Base-by-base conservation (phyloP, 2,329 filamentous ascomycete genomes). In the Aspergillus quadricinctus region DNA sequence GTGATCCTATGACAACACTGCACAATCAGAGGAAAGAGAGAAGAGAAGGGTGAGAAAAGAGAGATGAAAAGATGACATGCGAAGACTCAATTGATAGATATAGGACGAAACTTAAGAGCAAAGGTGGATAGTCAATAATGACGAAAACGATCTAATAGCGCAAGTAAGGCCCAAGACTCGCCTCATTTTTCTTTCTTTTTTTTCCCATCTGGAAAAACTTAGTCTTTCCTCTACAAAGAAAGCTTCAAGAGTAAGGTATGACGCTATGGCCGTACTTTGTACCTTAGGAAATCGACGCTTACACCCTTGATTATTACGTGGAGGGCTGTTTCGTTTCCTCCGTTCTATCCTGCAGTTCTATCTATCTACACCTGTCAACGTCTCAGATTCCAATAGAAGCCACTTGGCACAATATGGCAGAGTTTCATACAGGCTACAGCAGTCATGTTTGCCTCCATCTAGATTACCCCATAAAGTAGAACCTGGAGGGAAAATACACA, bases 71-170 rank as follows among this genome's bases (percentile, higher is more conserved):
- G 19, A 21, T 17, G 35, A 52, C 50, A 49, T 19, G 27, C 37
- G 19, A 53, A 19, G 27, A 31, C 45, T n/a, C 3, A 50, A n/a
- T 46, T 29, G 50, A 46, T 49, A 53, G 49, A 49, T 31, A 48
- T 27, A 25, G 50, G 29, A 45, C 40, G 31, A 35, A 49, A 31
- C 40, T 31, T 54, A 45, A 59, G 31, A 17, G 14, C 31, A 59
- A 51, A 57, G 41, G 41, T 45, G 41, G 41, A 45, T 45, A 23
- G 41, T 23, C 10, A 46, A 46, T 23, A 46, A 25, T 23, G 21
- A 46, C 43, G 52, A 56, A 60, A 50, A 56, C 51, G 43, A 50
- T 52, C 56, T 54, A 60, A 62, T 62, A 58, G 56, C 60, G 53
- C 57, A 62, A 58, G 57, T 54, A 62, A 61, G 59, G 57, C 53